These are phyloP conservation scores for Pythium brachiatum DNA, from an alignment of 352 stramenopile species.

Conservation along the genomic window DNA sequence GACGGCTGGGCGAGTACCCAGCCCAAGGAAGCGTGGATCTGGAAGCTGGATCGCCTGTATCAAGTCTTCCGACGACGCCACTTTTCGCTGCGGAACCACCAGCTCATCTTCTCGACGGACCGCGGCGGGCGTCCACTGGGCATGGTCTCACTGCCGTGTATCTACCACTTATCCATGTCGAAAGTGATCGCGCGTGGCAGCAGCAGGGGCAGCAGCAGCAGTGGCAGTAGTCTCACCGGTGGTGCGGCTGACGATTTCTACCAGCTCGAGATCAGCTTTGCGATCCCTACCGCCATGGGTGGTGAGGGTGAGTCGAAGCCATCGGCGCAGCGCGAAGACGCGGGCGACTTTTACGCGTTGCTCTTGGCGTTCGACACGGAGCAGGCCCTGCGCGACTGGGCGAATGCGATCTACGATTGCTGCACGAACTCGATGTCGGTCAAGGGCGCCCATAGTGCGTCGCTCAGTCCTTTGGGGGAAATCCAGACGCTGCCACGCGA, in stretches of 20 bases:
- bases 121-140: conserved; percentile 62
- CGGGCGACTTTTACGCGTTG: conserved; percentile 77
- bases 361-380: conserved; percentile 79
- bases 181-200: conserved; percentile 58
- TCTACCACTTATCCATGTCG: conserved; percentile 80
- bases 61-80: conserved; percentile 82
- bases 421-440: conserved; percentile 87
- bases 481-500: conserved; percentile 85
- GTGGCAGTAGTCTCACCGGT: conserved; percentile 28
- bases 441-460: conserved; percentile 47
- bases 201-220: conserved; percentile 14
- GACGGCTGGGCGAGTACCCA: conserved; percentile 75
- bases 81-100: conserved; percentile 82
- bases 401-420: conserved; percentile 77
- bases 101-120: conserved; percentile 78
- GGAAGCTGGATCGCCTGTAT: conserved; percentile 85
- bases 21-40: conserved; percentile 85
- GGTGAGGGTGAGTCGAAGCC: conserved; percentile 24
- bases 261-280: conserved; percentile 82
- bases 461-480: conserved; percentile 54
- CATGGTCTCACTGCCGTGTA: conserved; percentile 76
- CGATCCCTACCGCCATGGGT: conserved; percentile 56
- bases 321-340: conserved; percentile 45
- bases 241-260: conserved; percentile 68
- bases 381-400: conserved; percentile 68